Evolutionary conservation across 805 yeast genomes (phyloP), one percentile per base, ranked within the genome.

Genomic region (Wickerhamiella nectarea): DNA sequence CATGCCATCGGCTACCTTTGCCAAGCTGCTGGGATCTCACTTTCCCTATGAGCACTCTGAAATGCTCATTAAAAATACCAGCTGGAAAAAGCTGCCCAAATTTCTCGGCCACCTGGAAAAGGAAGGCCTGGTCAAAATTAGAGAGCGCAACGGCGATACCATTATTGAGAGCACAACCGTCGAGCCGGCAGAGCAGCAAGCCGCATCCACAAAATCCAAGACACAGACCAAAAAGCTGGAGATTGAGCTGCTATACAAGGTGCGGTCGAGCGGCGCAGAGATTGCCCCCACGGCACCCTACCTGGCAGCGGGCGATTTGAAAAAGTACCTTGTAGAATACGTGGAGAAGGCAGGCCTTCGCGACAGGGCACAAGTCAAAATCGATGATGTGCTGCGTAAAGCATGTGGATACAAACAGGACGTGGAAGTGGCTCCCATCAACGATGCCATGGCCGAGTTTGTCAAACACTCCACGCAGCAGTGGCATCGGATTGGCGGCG

Each of bases 51-150:
- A 49, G 29, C 56, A 58, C 41, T 68, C 72, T 1, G 52, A 50
- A 8, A 51, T 62, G 19, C 46, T 40, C 20, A 70, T 80, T 44
- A 87, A 86, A 60, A 80, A 76, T 55, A 77, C 95, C 0, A 74
- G 86, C 2, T 89, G 94, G 94, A 86, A 82, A 60, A 89, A 89
- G 56, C 75, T 89, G 3, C 72, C 86, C 11, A 87, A 86, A 58
- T 85, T 79, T 55, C 63, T 89, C 44, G 89, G 85, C 56, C 77
- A 81, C 6, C 84, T 87, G 78, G 95, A 83, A 51, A 89, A 85
- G 57, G 68, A 70, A 36, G 75, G 75, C 1, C 72, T 78, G 44
- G 48, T 91, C 18, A 76, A 75, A 45, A 58, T 78, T 20, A 84
- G 86, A 52, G 96, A 94, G 6, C 82, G 84, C 55, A 91, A 78